phyloP scores from a whole-genome alignment of 495 filamentous ascomycete species.

The Podospora pseudopauciseta region DNA sequence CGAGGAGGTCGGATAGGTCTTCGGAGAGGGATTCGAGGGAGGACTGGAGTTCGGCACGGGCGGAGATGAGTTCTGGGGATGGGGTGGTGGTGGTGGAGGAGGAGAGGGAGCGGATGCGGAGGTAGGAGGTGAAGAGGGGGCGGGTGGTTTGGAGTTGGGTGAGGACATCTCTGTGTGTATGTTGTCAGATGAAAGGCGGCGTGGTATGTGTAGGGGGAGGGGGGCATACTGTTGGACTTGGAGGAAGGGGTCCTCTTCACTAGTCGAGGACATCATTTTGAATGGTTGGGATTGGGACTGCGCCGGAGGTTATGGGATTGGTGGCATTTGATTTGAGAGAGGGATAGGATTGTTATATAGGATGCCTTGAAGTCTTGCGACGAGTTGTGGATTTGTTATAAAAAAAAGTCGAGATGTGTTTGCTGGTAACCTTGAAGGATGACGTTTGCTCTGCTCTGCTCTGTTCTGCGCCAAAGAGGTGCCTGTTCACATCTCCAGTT shows the following conservation, averaged over 20 bases:
- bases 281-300: constrained; percentile 1
- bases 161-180: constrained; percentile 68
- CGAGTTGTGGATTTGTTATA: not conserved
- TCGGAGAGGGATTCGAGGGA: constrained; percentile 73
- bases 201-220: not conserved
- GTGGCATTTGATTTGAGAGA: not conserved
- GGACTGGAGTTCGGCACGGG: constrained; percentile 74
- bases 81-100: constrained; percentile 35
- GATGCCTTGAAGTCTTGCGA: not conserved
- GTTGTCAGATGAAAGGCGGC: not conserved
- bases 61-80: constrained; percentile 82
- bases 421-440: constrained; percentile 10
- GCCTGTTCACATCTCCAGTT: not conserved
- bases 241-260: constrained; percentile 83
- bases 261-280: constrained; percentile 66
- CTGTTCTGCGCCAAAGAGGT: constrained; percentile 9
- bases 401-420: not conserved
- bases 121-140: constrained; percentile 87
- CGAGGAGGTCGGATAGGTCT: constrained; percentile 85
- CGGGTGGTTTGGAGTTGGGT: constrained; percentile 72
- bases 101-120: constrained; percentile 86
- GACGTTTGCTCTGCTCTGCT: constrained; percentile 12
- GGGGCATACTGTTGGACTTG: constrained; percentile 76
- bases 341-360: not conserved
- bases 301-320: constrained; percentile 5